Conservation (phyloP, 2,329 filamentous ascomycete species). For the Colletotrichum cuscutae region DNA sequence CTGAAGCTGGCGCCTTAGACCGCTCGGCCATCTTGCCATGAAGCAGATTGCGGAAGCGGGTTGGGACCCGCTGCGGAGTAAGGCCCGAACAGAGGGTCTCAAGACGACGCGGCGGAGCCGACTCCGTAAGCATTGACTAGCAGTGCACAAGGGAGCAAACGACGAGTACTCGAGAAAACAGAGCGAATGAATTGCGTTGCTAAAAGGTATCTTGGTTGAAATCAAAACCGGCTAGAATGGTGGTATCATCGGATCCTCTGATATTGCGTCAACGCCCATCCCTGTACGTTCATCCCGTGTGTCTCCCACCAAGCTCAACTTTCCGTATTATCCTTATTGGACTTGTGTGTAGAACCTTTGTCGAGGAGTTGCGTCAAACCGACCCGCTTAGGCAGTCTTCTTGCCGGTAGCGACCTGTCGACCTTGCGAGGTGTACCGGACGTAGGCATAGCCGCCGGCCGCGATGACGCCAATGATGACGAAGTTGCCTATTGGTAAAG, state of each 20-base stretch:
- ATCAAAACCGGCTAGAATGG: background rate
- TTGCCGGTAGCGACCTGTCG: conserved; percentile 40
- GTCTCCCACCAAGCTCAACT: background rate
- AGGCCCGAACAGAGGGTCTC: background rate
- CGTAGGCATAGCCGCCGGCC: conserved; percentile 44
- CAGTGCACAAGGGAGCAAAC: background rate
- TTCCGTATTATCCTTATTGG: background rate
- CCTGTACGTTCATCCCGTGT: background rate
- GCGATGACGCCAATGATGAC: conserved; percentile 47
- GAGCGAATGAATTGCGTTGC: background rate
- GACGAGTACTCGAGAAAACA: background rate
- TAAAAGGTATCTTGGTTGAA: background rate
- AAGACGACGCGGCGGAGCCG: background rate
- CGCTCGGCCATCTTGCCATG: conserved; percentile 31
- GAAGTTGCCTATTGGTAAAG: conserved; percentile 45
- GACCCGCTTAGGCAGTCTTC: conserved; percentile 39
- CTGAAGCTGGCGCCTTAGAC: conserved; percentile 33
- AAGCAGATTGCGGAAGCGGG: background rate
- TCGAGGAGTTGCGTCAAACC: accelerated
- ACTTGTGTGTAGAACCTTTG: background rate
- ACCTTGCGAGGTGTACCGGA: conserved; percentile 47
- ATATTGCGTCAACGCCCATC: background rate
- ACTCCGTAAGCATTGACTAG: background rate
- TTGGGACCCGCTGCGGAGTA: background rate
- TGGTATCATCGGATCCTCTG: background rate